These are phyloP conservation scores for Alternaria consortialis DNA, from an alignment of 2,329 filamentous ascomycete genomes.

Conservation along the genomic window DNA sequence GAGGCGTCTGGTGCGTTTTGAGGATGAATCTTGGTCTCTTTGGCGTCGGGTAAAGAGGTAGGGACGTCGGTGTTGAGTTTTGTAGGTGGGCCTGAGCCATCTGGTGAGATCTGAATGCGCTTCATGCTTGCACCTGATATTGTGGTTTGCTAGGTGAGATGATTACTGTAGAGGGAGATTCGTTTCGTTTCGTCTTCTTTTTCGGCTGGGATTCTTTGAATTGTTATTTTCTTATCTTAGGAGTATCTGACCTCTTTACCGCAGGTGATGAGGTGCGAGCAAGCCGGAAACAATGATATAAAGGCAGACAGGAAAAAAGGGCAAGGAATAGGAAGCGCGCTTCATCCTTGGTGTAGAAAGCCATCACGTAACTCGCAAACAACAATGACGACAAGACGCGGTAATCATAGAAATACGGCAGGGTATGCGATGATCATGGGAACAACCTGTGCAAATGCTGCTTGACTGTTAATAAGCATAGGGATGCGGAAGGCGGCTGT, in stretches of 20 bases:
- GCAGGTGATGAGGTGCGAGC: constrained; percentile 12
- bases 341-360: constrained; percentile 29
- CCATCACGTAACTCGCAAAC: constrained; percentile 25
- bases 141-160: background rate
- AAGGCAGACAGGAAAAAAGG: constrained; percentile 37
- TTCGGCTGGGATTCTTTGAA: background rate
- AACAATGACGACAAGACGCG: constrained; percentile 37
- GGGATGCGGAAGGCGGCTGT: constrained; percentile 7
- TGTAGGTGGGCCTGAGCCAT: constrained; percentile 49
- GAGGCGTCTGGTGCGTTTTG: constrained; percentile 45
- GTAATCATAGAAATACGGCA: constrained; percentile 25
- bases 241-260: constrained; percentile 8
- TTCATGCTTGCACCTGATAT: constrained; percentile 46
- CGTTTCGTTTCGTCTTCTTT: background rate
- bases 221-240: constrained; percentile 2
- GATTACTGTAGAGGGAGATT: background rate
- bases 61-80: constrained; percentile 50
- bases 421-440: constrained; percentile 19
- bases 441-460: constrained; percentile 1
- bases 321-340: constrained; percentile 39
- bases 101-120: constrained; percentile 53
- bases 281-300: constrained; percentile 31
- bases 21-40: constrained; percentile 57
- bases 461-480: background rate
- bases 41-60: constrained; percentile 53